These are phyloP conservation scores for Eleusine indica DNA, from an alignment of 176 grass and related monocot species.

Conservation along the genomic window DNA sequence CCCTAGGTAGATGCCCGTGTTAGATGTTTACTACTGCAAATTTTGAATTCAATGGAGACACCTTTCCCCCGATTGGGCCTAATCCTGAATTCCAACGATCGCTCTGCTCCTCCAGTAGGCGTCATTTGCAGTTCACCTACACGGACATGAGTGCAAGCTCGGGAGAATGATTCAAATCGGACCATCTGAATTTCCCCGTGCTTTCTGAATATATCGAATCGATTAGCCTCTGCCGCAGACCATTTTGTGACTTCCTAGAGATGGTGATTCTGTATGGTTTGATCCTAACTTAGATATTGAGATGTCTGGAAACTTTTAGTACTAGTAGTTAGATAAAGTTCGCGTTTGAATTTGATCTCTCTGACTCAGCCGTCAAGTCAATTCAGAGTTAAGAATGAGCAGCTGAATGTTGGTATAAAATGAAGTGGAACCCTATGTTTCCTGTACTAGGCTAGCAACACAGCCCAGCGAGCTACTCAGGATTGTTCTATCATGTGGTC, in stretches of 20 bases:
- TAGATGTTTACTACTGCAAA: slow-evolving; percentile 21
- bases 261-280: background rate
- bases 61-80: background rate
- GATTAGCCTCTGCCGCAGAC: slow-evolving; percentile 17
- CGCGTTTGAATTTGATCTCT: background rate
- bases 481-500: background rate
- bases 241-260: background rate
- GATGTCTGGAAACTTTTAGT: background rate
- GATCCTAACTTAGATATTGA: background rate
- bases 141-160: background rate
- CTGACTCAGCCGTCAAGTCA: background rate
- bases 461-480: background rate
- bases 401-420: too few species aligned
- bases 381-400: background rate
- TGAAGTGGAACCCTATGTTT: background rate
- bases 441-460: background rate
- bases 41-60: slow-evolving; percentile 17
- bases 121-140: background rate
- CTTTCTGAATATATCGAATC: slow-evolving; percentile 25
- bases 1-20: slow-evolving; percentile 16
- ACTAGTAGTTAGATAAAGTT: background rate
- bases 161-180: background rate
- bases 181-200: background rate
- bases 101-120: background rate
- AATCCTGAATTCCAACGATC: slow-evolving; percentile 6